Conservation (phyloP, 768 basidiomycete species). For the Coprinopsis cinerea region DNA sequence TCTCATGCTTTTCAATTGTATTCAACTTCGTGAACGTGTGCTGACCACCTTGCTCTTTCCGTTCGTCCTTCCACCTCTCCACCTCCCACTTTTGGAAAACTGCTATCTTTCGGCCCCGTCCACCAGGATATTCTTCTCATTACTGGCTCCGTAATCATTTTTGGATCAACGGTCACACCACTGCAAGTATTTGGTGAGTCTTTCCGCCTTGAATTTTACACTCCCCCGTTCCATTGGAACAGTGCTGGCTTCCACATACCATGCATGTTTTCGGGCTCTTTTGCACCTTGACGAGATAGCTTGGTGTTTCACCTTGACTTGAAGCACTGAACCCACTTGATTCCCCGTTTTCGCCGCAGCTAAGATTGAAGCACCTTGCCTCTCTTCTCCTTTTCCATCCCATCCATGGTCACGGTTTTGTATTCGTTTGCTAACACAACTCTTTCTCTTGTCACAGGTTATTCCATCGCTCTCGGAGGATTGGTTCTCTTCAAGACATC, state of each 20-base stretch:
- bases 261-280: too few species aligned
- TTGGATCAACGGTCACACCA: conserved; percentile 73
- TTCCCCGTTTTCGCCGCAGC: too few species aligned
- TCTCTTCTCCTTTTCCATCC: conserved; percentile 5
- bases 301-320: too few species aligned
- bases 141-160: conserved; percentile 82
- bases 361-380: conserved; percentile 5
- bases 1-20: neutral
- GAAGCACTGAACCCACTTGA: too few species aligned
- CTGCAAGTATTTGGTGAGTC: conserved; percentile 79
- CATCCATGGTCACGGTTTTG: neutral
- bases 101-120: neutral
- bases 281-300: too few species aligned
- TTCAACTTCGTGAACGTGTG: neutral
- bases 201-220: conserved; percentile 9
- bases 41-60: neutral
- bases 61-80: neutral
- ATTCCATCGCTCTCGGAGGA: conserved; percentile 81
- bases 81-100: neutral
- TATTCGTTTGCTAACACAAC: neutral
- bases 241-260: neutral
- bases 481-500: conserved; percentile 82
- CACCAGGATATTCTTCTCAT: conserved; percentile 92
- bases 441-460: conserved; percentile 43
- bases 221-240: neutral